Base-by-base conservation (phyloP, 352 stramenopile species). In the Phytophthora sansomeana region DNA sequence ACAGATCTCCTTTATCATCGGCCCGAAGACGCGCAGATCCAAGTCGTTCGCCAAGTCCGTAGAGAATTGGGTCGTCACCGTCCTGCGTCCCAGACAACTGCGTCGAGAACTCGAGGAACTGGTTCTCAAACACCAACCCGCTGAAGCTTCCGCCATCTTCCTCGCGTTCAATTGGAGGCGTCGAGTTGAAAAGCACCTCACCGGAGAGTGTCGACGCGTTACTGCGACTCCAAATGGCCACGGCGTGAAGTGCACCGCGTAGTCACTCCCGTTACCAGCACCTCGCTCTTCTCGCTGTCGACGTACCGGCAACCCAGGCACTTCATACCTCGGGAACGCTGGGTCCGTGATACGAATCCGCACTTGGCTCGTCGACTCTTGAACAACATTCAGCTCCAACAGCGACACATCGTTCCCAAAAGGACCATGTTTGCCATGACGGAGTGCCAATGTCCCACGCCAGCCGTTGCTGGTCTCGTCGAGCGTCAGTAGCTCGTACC, bases 131-230 rank as follows among this genome's bases (percentile, higher is more conserved):
- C 58, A 92, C 73, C 13, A 93, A 59, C 0, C 85, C 85, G 58
- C 80, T 91, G 43, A 92, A 90, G 4, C 64, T 78, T 3, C 4
- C 36, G 26, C 63, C 54, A 28, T 67, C 29, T 1, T 52, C 46
- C 5, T 62, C 35, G 33, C 39, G 63, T n/a, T 89, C 71, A 11
- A 70, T 41, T 28, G 69, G 72, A 16, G 87, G 83, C 24, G 89
- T 96, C 26, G 87, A 95, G 71, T 96, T 95, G 72, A 96, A 96
- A 47, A 96, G 35, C 32, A 93, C 74, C 50, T 93, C 85, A 0
- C 68, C 72, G 10, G n/a, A n/a, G 80, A 81, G 6, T 78, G 41
- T 16, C 72, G 76, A 14, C 85, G 75, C 0, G 81, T 90, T 14
- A 95, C 78, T 0, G 83, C 85, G 0, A 96, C 61, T 17, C 85